Evolutionary conservation across 2,329 filamentous ascomycete species (phyloP).

Genomic region (Nemania sp.): DNA sequence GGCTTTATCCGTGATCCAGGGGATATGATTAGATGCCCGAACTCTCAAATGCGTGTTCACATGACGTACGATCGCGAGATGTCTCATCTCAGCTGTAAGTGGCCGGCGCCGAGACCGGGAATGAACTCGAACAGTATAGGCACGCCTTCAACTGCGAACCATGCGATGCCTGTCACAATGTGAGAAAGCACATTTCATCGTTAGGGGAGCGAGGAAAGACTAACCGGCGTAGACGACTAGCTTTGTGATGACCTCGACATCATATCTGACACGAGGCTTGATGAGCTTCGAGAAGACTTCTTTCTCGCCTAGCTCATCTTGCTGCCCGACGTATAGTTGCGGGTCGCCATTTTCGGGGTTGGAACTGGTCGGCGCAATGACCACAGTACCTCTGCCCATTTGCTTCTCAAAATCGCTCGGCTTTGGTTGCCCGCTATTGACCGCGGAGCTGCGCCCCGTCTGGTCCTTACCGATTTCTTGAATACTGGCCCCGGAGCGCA

Average conservation of each 20-base stretch:
- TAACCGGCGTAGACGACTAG: slow-evolving; percentile 90
- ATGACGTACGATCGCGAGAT: slow-evolving; percentile 8
- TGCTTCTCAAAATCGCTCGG: slow-evolving; percentile 69
- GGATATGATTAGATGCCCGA: slow-evolving; percentile 22
- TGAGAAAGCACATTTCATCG: slow-evolving; percentile 6
- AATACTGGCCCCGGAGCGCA: slow-evolving; percentile 51
- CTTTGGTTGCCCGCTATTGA: slow-evolving; percentile 33
- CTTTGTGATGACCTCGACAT: slow-evolving; percentile 98
- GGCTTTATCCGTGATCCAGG: slow-evolving; percentile 17
- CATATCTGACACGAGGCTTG: slow-evolving; percentile 88
- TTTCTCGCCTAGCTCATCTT: slow-evolving; percentile 64
- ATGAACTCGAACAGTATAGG: slow-evolving; percentile 50
- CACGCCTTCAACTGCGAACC: slow-evolving; percentile 48
- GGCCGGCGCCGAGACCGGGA: slow-evolving; percentile 44
- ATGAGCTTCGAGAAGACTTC: slow-evolving; percentile 85
- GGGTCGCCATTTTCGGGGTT: slow-evolving; percentile 44
- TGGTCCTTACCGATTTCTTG: slow-evolving; percentile 46
- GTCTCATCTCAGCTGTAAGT: slow-evolving; percentile 34
- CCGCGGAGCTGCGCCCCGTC: slow-evolving; percentile 31
- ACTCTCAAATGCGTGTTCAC: slow-evolving; percentile 20
- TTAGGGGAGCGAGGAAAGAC: slow-evolving; percentile 37
- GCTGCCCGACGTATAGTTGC: slow-evolving; percentile 46
- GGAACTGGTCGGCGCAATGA: slow-evolving; percentile 42
- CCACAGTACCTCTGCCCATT: slow-evolving; percentile 69
- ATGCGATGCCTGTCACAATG: slow-evolving; percentile 37